Base-by-base conservation (phyloP, 148 eudicot genomes). In the Arbutus unedo region DNA sequence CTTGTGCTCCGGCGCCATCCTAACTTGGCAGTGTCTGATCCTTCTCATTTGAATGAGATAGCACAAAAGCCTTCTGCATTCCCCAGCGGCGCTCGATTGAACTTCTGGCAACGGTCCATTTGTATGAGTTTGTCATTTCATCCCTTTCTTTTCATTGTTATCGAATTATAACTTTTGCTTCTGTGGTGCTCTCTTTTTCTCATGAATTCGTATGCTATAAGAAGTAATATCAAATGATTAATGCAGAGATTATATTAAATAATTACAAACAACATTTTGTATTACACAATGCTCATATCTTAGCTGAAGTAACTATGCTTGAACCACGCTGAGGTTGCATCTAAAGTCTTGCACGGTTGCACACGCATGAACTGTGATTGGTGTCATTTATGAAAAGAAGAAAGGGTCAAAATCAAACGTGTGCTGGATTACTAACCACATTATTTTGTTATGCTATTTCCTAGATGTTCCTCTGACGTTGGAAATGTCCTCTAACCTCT, bases 1-100 rank as follows among this genome's bases (percentile, higher is more conserved):
- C 51, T 41, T 50, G 75, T 84, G 16, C 71, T 84, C 3, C 79
- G 16, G 74, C 79, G 59, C 7, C 67, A 84, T 70, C 86, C 86
- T 3, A 43, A 54, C 47, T 80, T 84, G 79, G 83, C 83, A 2
- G 44, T 49, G 7, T 62, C 55, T 43, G 13, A 81, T 10, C 70
- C 70, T 43, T 23, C 83, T 51, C 83, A 80, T 21, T 62, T 84
- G 68, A 19, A 13, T 43, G 11, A 48, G 5, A 38, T 84, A 23
- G 86, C 86, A 19, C 64, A 57, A 51, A 80, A 74, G 68, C 75
- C 83, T 19, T 84, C 72, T 31, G 78, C 83, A 62, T 84, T 79
- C 54, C 71, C 25, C 1, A 79, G 86, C 3, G 77, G 82, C 41
- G 51, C 44, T 74, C 25, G 5, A 13, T 53, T 74, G 5, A 79